Evolutionary conservation across 164 flowering plant genomes (phyloP), one percentile per base, ranked within the genome.

Genomic region (Umbellularia californica): DNA sequence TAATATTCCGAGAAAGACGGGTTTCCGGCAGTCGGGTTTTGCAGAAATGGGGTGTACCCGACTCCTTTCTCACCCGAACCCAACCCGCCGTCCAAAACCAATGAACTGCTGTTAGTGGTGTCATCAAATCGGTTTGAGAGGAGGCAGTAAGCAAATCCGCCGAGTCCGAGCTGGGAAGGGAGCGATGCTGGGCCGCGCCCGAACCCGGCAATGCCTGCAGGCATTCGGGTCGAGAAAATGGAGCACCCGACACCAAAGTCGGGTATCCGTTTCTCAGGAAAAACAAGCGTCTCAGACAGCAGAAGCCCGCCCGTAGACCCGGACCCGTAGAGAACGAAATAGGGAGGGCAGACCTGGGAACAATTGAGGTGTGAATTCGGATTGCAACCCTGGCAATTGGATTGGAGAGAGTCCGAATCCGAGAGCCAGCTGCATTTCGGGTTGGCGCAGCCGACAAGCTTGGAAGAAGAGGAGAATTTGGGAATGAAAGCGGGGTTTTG

Each of bases 121-220:
- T 88, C 90, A 77, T 93, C 95, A 74, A 85, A 88, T 5, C 76
- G 76, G 80, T 81, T 93, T 19, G 98, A 90, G 0, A 86, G 77
- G 2, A 91, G 80, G 60, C 98, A 93, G 82, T 84, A 86, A 9
- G 89, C 84, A 79, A 90, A 90, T 19, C 79, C 83, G 69, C 58
- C 80, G 23, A 86, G 76, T 6, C 82, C 82, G 23, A 90, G 80
- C 71, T 90, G 93, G 33, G 75, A 72, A 15, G 91, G 90, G 22
- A 90, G 60, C 5, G 93, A 90, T 4, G 85, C 14, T 9, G 65
- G 69, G 17, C 91, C 88, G 3, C 93, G 87, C 25, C 91, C 93
- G 72, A 90, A 86, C 13, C 93, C 93, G 35, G 84, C 88, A 24
- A 90, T 83, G 22, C 93, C 91, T 19, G 85, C 81, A 2, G 90